Evolutionary conservation across 768 basidiomycete species (phyloP).

Genomic region (Piloderma croceum): DNA sequence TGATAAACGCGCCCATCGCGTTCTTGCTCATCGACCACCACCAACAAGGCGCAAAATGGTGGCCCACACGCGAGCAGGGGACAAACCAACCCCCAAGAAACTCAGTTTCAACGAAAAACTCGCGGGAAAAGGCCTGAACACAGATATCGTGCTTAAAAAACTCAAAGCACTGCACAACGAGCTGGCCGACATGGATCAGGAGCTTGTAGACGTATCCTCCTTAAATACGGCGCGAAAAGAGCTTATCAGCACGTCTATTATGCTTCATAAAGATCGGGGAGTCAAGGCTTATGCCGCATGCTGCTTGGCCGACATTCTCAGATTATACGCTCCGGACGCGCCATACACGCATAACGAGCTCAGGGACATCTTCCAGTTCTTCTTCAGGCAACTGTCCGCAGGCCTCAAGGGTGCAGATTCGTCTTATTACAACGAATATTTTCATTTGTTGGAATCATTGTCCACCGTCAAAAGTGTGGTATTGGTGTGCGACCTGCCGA

Average conservation of each 20-base stretch:
- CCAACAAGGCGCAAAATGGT: too few relatives aligned
- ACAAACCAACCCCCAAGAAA: conserved; percentile 48
- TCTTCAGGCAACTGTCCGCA: conserved; percentile 76
- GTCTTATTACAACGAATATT: conserved; percentile 89
- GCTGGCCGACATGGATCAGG: conserved; percentile 83
- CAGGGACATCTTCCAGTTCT: conserved; percentile 95
- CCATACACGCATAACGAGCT: conserved; percentile 88
- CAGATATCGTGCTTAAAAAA: conserved; percentile 82
- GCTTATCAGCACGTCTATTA: conserved; percentile 69
- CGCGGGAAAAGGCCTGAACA: conserved; percentile 64
- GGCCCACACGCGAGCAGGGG: conserved; percentile 63
- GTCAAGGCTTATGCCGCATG: conserved; percentile 94
- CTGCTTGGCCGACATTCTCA: conserved; percentile 89
- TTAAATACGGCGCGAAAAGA: conserved; percentile 69
- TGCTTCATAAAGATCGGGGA: conserved; percentile 92
- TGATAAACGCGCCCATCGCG: conserved; percentile 5
- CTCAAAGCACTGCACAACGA: conserved; percentile 73
- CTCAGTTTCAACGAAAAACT: conserved; percentile 81
- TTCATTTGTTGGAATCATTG: conserved; percentile 88
- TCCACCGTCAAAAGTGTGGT: conserved; percentile 94
- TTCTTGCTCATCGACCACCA: conserved; percentile 16
- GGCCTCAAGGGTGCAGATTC: conserved; percentile 74
- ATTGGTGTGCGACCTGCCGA: conserved; percentile 86
- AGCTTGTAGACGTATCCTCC: conserved; percentile 69
- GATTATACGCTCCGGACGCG: conserved; percentile 94